These are phyloP conservation scores for Rostrohypoxylon terebratum DNA, from an alignment of 495 filamentous ascomycete species.

Conservation along the genomic window DNA sequence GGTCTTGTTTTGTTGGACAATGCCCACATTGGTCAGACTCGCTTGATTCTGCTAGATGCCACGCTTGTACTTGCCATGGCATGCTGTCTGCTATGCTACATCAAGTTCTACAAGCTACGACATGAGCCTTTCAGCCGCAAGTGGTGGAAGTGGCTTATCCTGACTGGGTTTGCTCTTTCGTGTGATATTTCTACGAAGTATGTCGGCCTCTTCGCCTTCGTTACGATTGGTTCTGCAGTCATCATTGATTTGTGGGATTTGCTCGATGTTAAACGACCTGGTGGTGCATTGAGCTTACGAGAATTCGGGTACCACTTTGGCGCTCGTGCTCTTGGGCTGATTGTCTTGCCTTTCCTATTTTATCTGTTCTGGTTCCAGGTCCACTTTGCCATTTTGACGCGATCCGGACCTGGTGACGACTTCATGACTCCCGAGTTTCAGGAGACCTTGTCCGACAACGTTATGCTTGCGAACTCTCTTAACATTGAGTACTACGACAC, in stretches of 20 bases:
- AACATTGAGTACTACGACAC: slow-evolving; percentile 90
- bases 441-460: slow-evolving; percentile 93
- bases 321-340: slow-evolving; percentile 83
- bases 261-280: slow-evolving; percentile 83
- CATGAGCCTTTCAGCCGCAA: slow-evolving; percentile 90
- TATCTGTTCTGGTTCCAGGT: slow-evolving; percentile 99
- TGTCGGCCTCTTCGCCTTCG: slow-evolving; percentile 95
- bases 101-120: slow-evolving; percentile 97
- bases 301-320: slow-evolving; percentile 90
- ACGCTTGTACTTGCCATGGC: slow-evolving; percentile 96
- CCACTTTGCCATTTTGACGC: slow-evolving; percentile 88
- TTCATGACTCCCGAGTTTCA: slow-evolving; percentile 99
- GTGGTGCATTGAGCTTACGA: slow-evolving; percentile 78
- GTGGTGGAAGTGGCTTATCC: slow-evolving; percentile 99
- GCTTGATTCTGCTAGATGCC: slow-evolving; percentile 94
- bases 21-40: slow-evolving; percentile 96
- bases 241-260: slow-evolving; percentile 95
- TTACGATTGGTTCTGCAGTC: slow-evolving; percentile 95
- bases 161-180: slow-evolving; percentile 92
- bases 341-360: slow-evolving; percentile 93
- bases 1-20: slow-evolving; percentile 95
- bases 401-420: slow-evolving; percentile 94
- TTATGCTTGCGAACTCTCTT: slow-evolving; percentile 86
- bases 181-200: slow-evolving; percentile 99
- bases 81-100: slow-evolving; percentile 89